Percentiles rank a stretch among this genome's conserved stretches.
phyloP scores from a whole-genome alignment of 2,329 filamentous ascomycete species.

The Hirsutella rhossiliensis region DNA sequence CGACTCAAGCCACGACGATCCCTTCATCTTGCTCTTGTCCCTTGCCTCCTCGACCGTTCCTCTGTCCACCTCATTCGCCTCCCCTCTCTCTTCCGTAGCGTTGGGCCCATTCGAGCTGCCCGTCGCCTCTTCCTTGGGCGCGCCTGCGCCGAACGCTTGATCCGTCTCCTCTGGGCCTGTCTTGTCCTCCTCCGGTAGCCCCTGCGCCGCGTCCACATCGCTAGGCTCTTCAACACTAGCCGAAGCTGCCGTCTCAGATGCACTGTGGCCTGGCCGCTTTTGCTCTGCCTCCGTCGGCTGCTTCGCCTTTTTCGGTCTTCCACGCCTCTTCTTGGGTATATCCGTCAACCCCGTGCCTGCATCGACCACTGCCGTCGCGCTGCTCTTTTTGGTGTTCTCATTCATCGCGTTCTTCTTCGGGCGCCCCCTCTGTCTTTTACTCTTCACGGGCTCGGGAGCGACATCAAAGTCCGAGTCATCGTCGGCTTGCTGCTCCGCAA shows the following conservation, averaged over 20 bases:
- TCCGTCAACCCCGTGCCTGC: neutral
- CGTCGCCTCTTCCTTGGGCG: too few relatives aligned
- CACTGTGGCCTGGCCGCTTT: neutral
- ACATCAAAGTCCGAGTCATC: conserved; percentile 5
- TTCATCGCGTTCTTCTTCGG: conserved; percentile 15
- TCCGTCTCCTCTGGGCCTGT: too few relatives aligned
- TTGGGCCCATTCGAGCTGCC: neutral
- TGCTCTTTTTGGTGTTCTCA: conserved; percentile 1
- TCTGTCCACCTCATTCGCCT: neutral
- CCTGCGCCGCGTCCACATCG: too few relatives aligned
- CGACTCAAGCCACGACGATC: neutral
- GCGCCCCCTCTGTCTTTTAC: conserved; percentile 18
- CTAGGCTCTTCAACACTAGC: neutral
- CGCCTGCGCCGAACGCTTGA: too few relatives aligned
- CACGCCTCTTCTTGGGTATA: conserved; percentile 23
- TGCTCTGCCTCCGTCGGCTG: neutral
- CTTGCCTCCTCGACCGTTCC: neutral
- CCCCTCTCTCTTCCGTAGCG: neutral
- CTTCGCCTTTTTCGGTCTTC: conserved; percentile 26
- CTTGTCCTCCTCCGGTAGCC: too few relatives aligned
- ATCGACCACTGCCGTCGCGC: conserved; percentile 3
- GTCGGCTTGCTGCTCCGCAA: conserved; percentile 3
- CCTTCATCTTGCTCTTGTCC: neutral
- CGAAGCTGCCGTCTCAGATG: too few relatives aligned
- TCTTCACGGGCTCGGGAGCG: conserved; percentile 6